phyloP scores from a whole-genome alignment of 495 filamentous ascomycete genomes.

The Daldinia concentrica region DNA sequence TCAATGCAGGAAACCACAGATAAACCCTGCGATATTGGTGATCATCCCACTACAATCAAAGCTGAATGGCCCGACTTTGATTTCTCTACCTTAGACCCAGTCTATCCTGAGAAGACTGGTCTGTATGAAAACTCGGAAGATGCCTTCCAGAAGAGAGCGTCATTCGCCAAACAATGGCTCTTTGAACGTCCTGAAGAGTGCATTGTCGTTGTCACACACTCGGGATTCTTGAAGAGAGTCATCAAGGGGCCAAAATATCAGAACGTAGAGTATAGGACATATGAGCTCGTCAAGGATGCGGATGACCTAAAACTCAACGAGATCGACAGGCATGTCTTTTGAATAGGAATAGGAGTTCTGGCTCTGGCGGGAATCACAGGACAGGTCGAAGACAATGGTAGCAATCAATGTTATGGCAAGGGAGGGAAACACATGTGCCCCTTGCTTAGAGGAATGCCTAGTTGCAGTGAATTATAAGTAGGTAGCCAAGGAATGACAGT shows the following conservation, averaged over 20 bases:
- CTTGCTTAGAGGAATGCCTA: not conserved
- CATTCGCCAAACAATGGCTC: conserved; percentile 53
- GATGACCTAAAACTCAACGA: conserved; percentile 48
- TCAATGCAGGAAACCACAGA: conserved; percentile 58
- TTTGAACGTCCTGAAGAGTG: conserved; percentile 59
- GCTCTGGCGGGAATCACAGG: not conserved
- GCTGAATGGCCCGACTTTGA: conserved; percentile 57
- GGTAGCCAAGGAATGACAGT: not conserved
- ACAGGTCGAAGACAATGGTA: not conserved
- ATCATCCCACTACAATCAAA: conserved; percentile 44
- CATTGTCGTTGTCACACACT: conserved; percentile 62
- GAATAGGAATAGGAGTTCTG: not conserved
- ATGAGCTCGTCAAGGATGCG: conserved; percentile 51
- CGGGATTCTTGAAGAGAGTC: conserved; percentile 58
- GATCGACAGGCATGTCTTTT: conserved; percentile 17
- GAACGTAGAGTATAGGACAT: conserved; percentile 62
- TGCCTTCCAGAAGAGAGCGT: conserved; percentile 54
- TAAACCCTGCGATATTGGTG: conserved; percentile 63
- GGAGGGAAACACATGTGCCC: not conserved
- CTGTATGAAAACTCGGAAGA: conserved; percentile 55
- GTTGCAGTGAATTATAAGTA: not conserved
- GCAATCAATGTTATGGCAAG: not conserved
- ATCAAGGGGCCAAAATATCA: conserved; percentile 47
- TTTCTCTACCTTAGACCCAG: conserved; percentile 56
- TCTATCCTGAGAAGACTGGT: conserved; percentile 58